Evolutionary conservation across 345 rosid genomes (phyloP).

Genomic region (Atalantia buxifolia): DNA sequence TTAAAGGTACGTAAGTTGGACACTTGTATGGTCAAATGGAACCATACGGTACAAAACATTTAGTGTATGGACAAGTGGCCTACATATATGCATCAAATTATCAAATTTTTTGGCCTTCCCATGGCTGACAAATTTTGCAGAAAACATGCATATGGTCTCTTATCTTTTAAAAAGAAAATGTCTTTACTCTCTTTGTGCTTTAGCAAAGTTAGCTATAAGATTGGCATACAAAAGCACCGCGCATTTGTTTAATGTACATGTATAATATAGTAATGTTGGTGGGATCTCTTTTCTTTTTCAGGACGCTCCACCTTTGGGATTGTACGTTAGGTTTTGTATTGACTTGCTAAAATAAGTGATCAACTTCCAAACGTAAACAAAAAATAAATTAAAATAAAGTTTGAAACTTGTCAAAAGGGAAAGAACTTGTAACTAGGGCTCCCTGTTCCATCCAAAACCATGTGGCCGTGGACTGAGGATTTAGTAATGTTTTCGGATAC

Average conservation of each 20-base stretch:
- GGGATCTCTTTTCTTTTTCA: slow-evolving; percentile 1
- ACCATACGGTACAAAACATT: background rate
- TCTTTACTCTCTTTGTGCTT: background rate
- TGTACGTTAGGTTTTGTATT: background rate
- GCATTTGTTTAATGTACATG: background rate
- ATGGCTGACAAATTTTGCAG: slow-evolving; percentile 7
- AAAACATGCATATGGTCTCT: slow-evolving; percentile 13
- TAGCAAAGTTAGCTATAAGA: background rate
- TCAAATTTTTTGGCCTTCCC: background rate
- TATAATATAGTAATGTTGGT: slow-evolving; percentile 3
- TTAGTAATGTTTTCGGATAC: background rate
- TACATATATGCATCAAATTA: background rate
- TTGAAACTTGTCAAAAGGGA: background rate
- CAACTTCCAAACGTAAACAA: background rate
- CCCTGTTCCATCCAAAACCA: background rate
- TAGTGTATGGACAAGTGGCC: background rate
- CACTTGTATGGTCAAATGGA: background rate
- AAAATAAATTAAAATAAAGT: background rate
- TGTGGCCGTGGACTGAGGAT: background rate
- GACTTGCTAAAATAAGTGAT: background rate
- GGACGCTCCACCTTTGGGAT: background rate
- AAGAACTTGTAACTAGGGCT: background rate
- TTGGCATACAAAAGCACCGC: background rate
- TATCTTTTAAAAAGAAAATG: background rate
- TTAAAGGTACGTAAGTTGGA: too few species aligned